Evolutionary conservation across 2,329 filamentous ascomycete genomes (phyloP).

Genomic region (Alternaria panax): DNA sequence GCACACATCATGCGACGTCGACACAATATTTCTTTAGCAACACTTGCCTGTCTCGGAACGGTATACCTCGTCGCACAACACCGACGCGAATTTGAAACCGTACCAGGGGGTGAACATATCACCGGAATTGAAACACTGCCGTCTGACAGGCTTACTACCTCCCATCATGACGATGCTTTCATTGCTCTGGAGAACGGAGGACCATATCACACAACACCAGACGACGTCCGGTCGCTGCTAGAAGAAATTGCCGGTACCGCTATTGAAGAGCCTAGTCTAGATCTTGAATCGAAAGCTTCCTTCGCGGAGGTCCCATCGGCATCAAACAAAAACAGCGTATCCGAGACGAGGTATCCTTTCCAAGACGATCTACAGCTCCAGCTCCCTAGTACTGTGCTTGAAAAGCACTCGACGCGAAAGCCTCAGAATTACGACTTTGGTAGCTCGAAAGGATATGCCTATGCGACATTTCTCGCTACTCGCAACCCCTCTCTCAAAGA

Average conservation of each 20-base stretch:
- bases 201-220: background rate
- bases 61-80: constrained; percentile 8
- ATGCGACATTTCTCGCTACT: constrained; percentile 45
- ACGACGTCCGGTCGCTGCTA: background rate
- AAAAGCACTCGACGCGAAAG: constrained; percentile 19
- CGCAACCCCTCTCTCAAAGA: constrained; percentile 43
- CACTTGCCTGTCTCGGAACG: constrained; percentile 12
- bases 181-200: background rate
- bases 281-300: background rate
- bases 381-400: constrained; percentile 26
- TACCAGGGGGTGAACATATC: background rate
- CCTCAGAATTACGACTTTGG: constrained; percentile 37
- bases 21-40: constrained; percentile 17
- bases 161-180: background rate
- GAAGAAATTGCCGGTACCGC: background rate
- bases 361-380: constrained; percentile 38
- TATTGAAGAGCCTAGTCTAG: background rate
- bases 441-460: constrained; percentile 30
- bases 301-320: background rate
- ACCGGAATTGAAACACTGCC: constrained; percentile 11
- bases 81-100: background rate
- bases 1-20: constrained; percentile 13
- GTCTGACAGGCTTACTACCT: background rate
- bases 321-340: background rate
- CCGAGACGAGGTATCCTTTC: constrained; percentile 31